Conservation (phyloP, 345 rosid genomes). For the Salix arbutifolia region DNA sequence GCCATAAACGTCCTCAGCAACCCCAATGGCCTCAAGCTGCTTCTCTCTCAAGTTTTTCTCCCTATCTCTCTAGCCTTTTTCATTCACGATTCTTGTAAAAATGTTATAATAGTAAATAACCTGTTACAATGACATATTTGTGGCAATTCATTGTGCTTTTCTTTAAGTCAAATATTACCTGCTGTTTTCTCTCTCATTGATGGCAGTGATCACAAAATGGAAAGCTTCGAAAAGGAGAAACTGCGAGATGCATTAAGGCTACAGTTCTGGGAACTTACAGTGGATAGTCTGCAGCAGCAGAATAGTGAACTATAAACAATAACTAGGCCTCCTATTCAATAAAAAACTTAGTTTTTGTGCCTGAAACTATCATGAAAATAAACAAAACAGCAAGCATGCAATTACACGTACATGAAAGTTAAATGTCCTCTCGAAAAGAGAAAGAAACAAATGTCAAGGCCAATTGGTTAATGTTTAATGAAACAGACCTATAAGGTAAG, state of each 20-base stretch:
- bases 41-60: slow-evolving; percentile 34
- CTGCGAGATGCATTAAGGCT: slow-evolving; percentile 14
- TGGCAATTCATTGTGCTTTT: neutral
- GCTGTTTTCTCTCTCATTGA: neutral
- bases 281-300: slow-evolving; percentile 24
- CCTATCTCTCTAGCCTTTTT: neutral
- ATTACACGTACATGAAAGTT: too few species aligned
- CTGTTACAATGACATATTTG: neutral
- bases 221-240: slow-evolving; percentile 4
- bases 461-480: too few species aligned
- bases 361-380: too few species aligned
- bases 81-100: neutral
- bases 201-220: neutral
- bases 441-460: too few species aligned
- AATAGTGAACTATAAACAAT: slow-evolving; percentile 9
- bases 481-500: neutral
- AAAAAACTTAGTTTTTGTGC: too few species aligned
- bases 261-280: slow-evolving; percentile 13
- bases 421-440: too few species aligned
- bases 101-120: neutral
- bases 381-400: too few species aligned
- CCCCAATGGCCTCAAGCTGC: slow-evolving; percentile 48
- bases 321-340: too few species aligned
- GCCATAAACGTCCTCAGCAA: slow-evolving; percentile 34
- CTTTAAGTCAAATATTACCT: neutral